Evolutionary conservation across 768 basidiomycete species (phyloP).

Genomic region (Agaricus subrufescens): DNA sequence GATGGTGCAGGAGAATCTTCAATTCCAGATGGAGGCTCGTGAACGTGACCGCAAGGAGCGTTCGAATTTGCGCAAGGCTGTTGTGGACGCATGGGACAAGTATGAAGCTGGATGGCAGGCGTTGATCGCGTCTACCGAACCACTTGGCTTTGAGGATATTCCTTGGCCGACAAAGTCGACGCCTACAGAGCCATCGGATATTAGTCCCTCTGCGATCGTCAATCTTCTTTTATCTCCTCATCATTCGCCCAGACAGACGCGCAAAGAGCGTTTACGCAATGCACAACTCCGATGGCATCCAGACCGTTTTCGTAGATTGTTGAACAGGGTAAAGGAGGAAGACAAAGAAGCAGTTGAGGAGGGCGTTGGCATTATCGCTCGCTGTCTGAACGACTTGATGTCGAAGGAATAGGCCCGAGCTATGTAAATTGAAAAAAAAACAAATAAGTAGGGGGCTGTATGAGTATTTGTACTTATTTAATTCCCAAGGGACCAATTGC

Average conservation of each 20-base stretch:
- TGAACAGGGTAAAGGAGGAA: slow-evolving; percentile 44
- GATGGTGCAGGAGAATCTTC: slow-evolving; percentile 43
- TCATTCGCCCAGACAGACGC: slow-evolving; percentile 54
- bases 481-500: not conserved
- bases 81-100: slow-evolving; percentile 51
- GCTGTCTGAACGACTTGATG: slow-evolving; percentile 66
- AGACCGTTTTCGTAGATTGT: slow-evolving; percentile 62
- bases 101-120: slow-evolving; percentile 68
- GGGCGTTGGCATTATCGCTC: slow-evolving; percentile 59
- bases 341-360: slow-evolving; percentile 55
- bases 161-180: slow-evolving; percentile 63
- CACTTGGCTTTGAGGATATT: slow-evolving; percentile 53
- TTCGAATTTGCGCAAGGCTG: slow-evolving; percentile 36
- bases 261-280: slow-evolving; percentile 60
- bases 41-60: slow-evolving; percentile 43
- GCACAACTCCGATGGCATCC: slow-evolving; percentile 81
- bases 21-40: slow-evolving; percentile 29
- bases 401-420: slow-evolving; percentile 26
- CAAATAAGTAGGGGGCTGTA: no score
- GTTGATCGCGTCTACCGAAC: slow-evolving; percentile 38
- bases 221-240: slow-evolving; percentile 60
- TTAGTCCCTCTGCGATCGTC: slow-evolving; percentile 50
- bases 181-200: slow-evolving; percentile 41
- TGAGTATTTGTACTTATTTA: slow-evolving; percentile 6
- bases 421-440: not conserved